These are phyloP conservation scores for Xylariaceae sp. DNA, from an alignment of 2,329 filamentous ascomycete species.

Conservation along the genomic window DNA sequence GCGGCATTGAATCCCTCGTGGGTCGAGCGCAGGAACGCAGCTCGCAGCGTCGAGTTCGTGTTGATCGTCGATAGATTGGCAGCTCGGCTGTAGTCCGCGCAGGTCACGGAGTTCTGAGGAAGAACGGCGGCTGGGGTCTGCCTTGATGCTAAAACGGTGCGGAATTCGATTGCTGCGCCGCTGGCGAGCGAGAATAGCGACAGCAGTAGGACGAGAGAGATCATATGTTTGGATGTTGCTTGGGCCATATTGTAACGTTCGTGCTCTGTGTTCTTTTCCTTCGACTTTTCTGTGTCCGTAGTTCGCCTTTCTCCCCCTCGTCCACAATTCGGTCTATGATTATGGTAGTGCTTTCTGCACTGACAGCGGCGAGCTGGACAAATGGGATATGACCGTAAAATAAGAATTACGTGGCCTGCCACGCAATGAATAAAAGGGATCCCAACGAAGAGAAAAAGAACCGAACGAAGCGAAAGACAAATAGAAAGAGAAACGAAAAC, in stretches of 20 bases:
- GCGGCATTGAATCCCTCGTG: constrained; percentile 37
- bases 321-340: too few relatives aligned
- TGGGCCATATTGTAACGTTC: constrained; percentile 16
- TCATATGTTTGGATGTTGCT: constrained; percentile 16
- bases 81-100: constrained; percentile 40
- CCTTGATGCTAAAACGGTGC: constrained; percentile 16
- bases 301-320: background rate
- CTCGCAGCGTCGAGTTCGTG: constrained; percentile 42
- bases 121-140: constrained; percentile 18
- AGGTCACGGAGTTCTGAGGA: constrained; percentile 21
- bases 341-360: constrained; percentile 1
- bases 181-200: constrained; percentile 19
- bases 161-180: constrained; percentile 17
- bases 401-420: constrained; percentile 24
- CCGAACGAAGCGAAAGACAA: constrained; percentile 18
- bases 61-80: constrained; percentile 46
- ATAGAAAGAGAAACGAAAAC: constrained; percentile 9
- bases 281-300: background rate
- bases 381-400: constrained; percentile 6
- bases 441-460: constrained; percentile 7
- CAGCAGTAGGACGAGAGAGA: constrained; percentile 20
- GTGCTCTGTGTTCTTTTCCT: background rate
- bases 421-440: constrained; percentile 8
- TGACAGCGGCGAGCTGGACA: constrained; percentile 3
- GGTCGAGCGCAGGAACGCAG: constrained; percentile 41